phyloP scores from a whole-genome alignment of 306 rosid genomes.

The Cajanus cajan region DNA sequence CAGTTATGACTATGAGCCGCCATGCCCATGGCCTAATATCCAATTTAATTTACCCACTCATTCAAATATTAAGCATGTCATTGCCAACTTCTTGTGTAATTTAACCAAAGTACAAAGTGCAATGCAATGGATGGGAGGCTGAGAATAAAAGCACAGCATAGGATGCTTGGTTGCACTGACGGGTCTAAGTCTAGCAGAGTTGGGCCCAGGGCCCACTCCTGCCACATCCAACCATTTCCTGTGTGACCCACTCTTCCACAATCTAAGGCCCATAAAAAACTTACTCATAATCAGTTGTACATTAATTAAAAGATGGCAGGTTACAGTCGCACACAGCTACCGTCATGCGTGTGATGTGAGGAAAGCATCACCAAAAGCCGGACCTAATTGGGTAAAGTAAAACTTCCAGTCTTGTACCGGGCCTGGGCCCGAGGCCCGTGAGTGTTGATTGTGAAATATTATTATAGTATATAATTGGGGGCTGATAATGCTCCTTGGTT shows the following conservation, averaged over 20 bases:
- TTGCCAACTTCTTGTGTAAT: no score
- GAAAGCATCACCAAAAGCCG: background rate
- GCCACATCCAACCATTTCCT: conserved; percentile 20
- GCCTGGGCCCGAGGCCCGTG: conserved; percentile 5
- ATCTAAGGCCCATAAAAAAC: conserved; percentile 31
- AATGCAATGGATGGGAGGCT: background rate
- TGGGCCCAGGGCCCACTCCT: conserved; percentile 45
- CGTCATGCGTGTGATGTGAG: background rate
- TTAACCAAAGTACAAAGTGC: background rate
- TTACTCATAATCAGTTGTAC: background rate
- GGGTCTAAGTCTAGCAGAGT: conserved; percentile 8
- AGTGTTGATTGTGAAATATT: background rate
- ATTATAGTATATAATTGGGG: background rate
- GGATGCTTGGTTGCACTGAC: conserved; percentile 44
- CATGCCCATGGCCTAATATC: background rate
- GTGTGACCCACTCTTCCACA: conserved; percentile 24
- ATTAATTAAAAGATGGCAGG: conserved; percentile 20
- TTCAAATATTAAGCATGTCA: background rate
- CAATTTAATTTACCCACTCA: background rate
- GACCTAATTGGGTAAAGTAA: conserved; percentile 4
- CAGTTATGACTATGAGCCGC: background rate
- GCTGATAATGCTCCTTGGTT: background rate
- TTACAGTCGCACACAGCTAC: background rate
- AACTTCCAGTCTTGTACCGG: conserved; percentile 14
- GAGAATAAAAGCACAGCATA: conserved; percentile 31